Conservation (phyloP, 192 early-diverging fungal genomes). For the Rhizoclosmatium globosum region DNA sequence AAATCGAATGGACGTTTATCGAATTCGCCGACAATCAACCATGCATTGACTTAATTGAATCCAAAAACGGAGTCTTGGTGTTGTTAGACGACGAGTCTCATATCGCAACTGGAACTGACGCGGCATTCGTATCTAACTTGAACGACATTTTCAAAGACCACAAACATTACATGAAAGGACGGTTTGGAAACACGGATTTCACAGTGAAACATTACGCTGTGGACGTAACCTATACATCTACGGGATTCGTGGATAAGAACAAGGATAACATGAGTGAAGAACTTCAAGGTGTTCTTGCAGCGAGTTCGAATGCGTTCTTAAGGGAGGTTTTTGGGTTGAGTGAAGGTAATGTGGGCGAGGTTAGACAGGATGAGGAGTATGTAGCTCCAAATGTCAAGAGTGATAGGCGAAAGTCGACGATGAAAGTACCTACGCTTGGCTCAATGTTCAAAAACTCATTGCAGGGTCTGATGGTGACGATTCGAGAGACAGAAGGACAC, state of each 20-base stretch:
- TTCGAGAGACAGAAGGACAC: conserved; percentile 77
- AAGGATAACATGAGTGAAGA: conserved; percentile 94
- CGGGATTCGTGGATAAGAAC: conserved; percentile 93
- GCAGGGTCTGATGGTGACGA: conserved; percentile 91
- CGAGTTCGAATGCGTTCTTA: conserved; percentile 78
- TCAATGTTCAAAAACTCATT: conserved; percentile 93
- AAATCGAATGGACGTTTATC: conserved; percentile 68
- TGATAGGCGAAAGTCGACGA: conserved; percentile 4
- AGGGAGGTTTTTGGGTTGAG: conserved; percentile 68
- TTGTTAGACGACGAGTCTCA: conserved; percentile 87
- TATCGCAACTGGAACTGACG: conserved; percentile 79
- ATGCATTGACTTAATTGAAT: conserved; percentile 91
- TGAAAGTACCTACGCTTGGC: conserved; percentile 85
- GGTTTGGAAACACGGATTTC: conserved; percentile 80
- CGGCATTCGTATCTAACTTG: conserved; percentile 79
- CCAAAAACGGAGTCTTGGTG: conserved; percentile 56
- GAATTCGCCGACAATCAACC: conserved; percentile 95
- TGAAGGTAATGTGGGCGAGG: conserved; percentile 44
- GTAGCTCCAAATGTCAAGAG: background rate
- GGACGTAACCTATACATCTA: conserved; percentile 84
- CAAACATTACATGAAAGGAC: conserved; percentile 79
- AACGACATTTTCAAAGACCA: conserved; percentile 71
- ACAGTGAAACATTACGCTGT: conserved; percentile 90
- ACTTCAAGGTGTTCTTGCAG: conserved; percentile 75
- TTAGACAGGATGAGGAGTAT: background rate